phyloP scores from a whole-genome alignment of 768 basidiomycete species.

The Amylocystis lapponica region DNA sequence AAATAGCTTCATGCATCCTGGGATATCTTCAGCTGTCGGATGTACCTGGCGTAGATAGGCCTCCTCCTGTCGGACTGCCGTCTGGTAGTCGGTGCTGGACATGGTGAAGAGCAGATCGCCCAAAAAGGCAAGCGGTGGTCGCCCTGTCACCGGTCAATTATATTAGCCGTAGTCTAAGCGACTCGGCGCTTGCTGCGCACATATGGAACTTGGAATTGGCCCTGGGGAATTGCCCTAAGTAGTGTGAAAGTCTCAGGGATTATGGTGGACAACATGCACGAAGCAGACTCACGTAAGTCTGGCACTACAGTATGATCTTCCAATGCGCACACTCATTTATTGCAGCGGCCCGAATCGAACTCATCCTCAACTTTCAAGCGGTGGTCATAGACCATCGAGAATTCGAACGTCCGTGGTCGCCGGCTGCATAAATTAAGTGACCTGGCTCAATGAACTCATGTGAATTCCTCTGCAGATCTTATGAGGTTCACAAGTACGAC shows the following conservation, averaged over 20 bases:
- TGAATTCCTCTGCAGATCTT: too few relatives aligned
- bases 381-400: too few relatives aligned
- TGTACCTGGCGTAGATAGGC: conserved; percentile 58
- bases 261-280: neutral
- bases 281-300: neutral
- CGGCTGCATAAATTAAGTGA: too few relatives aligned
- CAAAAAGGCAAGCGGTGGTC: too few relatives aligned
- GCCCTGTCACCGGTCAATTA: too few relatives aligned
- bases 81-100: conserved; percentile 3
- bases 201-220: neutral
- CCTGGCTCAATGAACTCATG: too few relatives aligned
- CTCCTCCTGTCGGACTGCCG: conserved; percentile 59
- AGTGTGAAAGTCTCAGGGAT: neutral
- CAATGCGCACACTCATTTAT: too few relatives aligned
- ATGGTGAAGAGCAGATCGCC: neutral
- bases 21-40: conserved; percentile 74
- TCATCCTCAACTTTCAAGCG: too few relatives aligned
- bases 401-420: too few relatives aligned
- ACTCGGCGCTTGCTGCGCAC: neutral
- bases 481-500: too few relatives aligned
- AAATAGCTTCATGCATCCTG: conserved; percentile 72
- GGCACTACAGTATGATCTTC: too few relatives aligned
- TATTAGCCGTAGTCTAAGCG: neutral
- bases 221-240: neutral
- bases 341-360: too few relatives aligned